Percentiles rank a stretch among this genome's conserved stretches.
Evolutionary conservation across 2,329 filamentous ascomycete species (phyloP).

Genomic region (Eutypella sp.): DNA sequence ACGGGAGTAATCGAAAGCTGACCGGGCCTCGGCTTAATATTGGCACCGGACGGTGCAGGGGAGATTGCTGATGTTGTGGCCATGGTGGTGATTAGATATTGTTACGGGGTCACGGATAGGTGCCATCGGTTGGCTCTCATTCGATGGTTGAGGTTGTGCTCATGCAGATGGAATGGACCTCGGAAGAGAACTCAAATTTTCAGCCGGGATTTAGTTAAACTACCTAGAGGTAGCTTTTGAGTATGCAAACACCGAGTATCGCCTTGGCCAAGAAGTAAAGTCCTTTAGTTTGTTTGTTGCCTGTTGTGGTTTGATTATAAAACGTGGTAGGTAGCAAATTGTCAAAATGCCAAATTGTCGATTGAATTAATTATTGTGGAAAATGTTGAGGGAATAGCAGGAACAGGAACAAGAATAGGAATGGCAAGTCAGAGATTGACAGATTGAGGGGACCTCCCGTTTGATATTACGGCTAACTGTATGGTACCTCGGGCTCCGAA

Average conservation of each 20-base stretch:
- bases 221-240: background rate
- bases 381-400: no score
- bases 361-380: no score
- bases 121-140: conserved; percentile 11
- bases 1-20: conserved; percentile 26
- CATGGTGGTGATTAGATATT: conserved; percentile 8
- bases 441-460: background rate
- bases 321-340: no score
- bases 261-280: no score
- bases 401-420: no score
- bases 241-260: no score
- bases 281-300: no score
- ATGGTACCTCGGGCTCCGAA: conserved; percentile 5
- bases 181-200: background rate
- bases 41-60: conserved; percentile 11
- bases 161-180: background rate
- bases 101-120: background rate
- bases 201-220: background rate
- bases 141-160: background rate
- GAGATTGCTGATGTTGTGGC: conserved; percentile 18
- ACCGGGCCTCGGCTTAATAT: conserved; percentile 16
- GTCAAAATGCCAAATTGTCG: no score
- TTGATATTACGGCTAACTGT: background rate
- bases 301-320: no score
- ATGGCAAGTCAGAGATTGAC: background rate